phyloP scores from a whole-genome alignment of 2,329 filamentous ascomycete species.

The Fusarium sp. region DNA sequence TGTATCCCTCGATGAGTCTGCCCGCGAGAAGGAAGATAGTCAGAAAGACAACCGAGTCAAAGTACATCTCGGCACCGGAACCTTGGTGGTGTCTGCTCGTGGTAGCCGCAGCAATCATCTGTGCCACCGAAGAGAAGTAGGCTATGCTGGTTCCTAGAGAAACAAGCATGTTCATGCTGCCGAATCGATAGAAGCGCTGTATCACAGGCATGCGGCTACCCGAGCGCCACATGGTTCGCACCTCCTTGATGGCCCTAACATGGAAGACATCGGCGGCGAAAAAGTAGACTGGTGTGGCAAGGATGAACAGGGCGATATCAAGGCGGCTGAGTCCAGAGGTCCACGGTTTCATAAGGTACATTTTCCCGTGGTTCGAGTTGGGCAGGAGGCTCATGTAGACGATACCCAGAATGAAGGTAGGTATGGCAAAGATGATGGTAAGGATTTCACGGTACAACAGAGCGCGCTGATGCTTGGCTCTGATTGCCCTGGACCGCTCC shows the following conservation, averaged over 20 bases:
- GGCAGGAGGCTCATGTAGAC: slow-evolving; percentile 89
- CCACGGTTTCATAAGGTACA: slow-evolving; percentile 78
- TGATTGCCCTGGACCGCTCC: slow-evolving; percentile 80
- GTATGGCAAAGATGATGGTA: slow-evolving; percentile 77
- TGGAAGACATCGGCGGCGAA: slow-evolving; percentile 90
- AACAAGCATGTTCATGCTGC: slow-evolving; percentile 96
- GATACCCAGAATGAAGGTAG: slow-evolving; percentile 88
- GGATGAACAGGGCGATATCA: slow-evolving; percentile 82
- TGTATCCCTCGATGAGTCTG: slow-evolving; percentile 86
- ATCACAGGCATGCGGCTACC: slow-evolving; percentile 79
- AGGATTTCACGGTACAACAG: slow-evolving; percentile 78
- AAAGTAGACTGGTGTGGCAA: slow-evolving; percentile 89
- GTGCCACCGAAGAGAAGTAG: slow-evolving; percentile 83
- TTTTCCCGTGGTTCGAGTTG: slow-evolving; percentile 64
- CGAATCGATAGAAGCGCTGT: slow-evolving; percentile 88
- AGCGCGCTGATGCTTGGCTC: slow-evolving; percentile 74
- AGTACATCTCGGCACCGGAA: slow-evolving; percentile 71
- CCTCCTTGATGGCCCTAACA: slow-evolving; percentile 79
- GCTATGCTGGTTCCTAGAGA: slow-evolving; percentile 89
- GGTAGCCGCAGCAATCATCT: slow-evolving; percentile 75
- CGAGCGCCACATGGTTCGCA: slow-evolving; percentile 80
- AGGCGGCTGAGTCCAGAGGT: slow-evolving; percentile 78
- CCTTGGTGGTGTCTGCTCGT: slow-evolving; percentile 35
- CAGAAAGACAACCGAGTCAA: slow-evolving; percentile 92
- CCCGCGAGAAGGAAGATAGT: slow-evolving; percentile 86